phyloP scores from a whole-genome alignment of 2,329 filamentous ascomycete species.

The Alternaria alternata region DNA sequence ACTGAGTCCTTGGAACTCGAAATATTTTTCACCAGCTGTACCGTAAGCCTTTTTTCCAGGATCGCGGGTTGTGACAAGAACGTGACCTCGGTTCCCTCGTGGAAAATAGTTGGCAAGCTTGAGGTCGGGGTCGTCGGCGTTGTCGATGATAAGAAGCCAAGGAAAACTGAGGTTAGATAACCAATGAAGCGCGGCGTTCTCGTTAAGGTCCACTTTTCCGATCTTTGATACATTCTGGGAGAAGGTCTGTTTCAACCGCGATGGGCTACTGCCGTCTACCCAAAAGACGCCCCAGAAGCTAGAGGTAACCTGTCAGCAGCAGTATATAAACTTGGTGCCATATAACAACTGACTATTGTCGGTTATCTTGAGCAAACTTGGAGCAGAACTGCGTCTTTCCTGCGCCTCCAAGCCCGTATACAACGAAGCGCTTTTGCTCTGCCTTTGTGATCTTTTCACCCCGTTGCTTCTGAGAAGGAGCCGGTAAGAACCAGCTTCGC shows the following conservation, averaged over 20 bases:
- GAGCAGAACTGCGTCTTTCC: slow-evolving; percentile 53
- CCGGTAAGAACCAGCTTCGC: neutral
- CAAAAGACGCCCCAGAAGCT: slow-evolving; percentile 50
- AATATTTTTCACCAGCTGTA: slow-evolving; percentile 25
- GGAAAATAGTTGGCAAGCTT: slow-evolving; percentile 33
- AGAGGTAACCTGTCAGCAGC: slow-evolving; percentile 6
- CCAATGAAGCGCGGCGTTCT: slow-evolving; percentile 34
- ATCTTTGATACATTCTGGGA: slow-evolving; percentile 32
- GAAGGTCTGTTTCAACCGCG: slow-evolving; percentile 35
- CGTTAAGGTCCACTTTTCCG: slow-evolving; percentile 38
- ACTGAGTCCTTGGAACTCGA: slow-evolving; percentile 29
- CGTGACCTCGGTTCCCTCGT: slow-evolving; percentile 29
- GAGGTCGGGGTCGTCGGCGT: slow-evolving; percentile 37
- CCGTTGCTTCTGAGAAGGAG: neutral
- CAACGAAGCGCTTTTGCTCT: slow-evolving; percentile 26
- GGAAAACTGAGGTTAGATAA: slow-evolving; percentile 23
- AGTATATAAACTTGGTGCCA: neutral
- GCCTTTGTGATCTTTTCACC: neutral
- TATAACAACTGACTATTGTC: slow-evolving; percentile 33
- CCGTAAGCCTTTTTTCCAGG: slow-evolving; percentile 25
- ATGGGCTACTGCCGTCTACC: slow-evolving; percentile 44
- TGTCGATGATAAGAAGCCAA: slow-evolving; percentile 43
- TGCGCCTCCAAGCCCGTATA: slow-evolving; percentile 50
- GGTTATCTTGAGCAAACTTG: slow-evolving; percentile 50
- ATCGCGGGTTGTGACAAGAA: slow-evolving; percentile 43